Percentiles rank a stretch among this genome's conserved stretches.
These are phyloP conservation scores for Smallanthus sonchifolius DNA, from an alignment of 129 eudicot species.

Conservation along the genomic window DNA sequence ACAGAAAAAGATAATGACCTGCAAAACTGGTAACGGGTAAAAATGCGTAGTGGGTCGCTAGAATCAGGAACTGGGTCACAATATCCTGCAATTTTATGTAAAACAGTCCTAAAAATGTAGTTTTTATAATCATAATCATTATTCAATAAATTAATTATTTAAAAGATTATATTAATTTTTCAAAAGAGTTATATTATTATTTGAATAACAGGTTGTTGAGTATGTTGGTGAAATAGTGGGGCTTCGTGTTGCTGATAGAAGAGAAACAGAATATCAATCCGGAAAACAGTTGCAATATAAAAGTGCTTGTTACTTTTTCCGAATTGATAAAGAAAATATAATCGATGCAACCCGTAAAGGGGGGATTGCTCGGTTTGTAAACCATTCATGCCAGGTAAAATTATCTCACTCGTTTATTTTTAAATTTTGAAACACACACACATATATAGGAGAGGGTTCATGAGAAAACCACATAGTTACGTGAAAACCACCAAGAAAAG, in stretches of 20 bases:
- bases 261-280: conserved; percentile 66
- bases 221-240: conserved; percentile 89
- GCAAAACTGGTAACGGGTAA: not conserved
- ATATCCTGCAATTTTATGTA: not conserved
- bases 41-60: not conserved
- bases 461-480: too few relatives aligned
- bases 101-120: not conserved
- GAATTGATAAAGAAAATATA: conserved; percentile 71
- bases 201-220: conserved; percentile 57
- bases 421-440: not conserved
- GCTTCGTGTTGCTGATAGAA: conserved; percentile 73
- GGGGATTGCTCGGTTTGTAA: conserved; percentile 86
- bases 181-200: not conserved
- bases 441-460: not conserved
- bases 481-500: too few relatives aligned
- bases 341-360: conserved; percentile 84
- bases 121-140: not conserved
- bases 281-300: conserved; percentile 69
- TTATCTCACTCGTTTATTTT: not conserved
- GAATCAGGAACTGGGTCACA: not conserved
- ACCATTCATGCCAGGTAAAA: conserved; percentile 77
- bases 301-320: conserved; percentile 82
- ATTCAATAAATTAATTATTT: not conserved
- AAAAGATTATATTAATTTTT: not conserved
- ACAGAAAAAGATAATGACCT: not conserved